phyloP scores from a whole-genome alignment of 2,329 filamentous ascomycete species.

The Blumeria graminis region DNA sequence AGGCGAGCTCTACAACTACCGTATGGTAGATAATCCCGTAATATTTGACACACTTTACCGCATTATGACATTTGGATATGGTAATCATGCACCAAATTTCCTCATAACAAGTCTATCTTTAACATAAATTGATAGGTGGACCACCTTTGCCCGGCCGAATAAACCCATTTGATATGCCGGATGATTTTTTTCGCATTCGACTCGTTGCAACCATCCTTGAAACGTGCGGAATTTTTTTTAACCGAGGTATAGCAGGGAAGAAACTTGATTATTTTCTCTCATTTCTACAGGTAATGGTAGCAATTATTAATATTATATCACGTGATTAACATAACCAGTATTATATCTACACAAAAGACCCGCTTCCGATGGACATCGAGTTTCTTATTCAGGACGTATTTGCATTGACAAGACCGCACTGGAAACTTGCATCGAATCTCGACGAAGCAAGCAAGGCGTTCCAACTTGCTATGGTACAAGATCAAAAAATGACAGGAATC shows the following conservation, averaged over 20 bases:
- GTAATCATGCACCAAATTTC: conserved; percentile 18
- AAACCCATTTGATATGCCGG: conserved; percentile 62
- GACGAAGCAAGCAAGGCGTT: conserved; percentile 70
- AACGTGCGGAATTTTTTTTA: conserved; percentile 90
- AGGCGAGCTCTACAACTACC: conserved; percentile 91
- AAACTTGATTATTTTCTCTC: conserved; percentile 94
- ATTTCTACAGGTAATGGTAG: conserved; percentile 49
- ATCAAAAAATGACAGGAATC: conserved; percentile 56
- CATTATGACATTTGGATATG: conserved; percentile 78
- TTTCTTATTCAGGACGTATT: conserved; percentile 91
- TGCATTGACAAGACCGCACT: conserved; percentile 63
- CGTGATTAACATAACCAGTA: conserved; percentile 30
- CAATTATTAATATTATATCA: conserved; percentile 2
- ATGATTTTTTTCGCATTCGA: conserved; percentile 90
- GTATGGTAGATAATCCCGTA: conserved; percentile 83
- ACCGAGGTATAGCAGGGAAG: conserved; percentile 78
- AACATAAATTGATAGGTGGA: conserved; percentile 28
- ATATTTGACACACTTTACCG: conserved; percentile 92
- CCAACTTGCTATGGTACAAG: conserved; percentile 66
- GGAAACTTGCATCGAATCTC: conserved; percentile 61
- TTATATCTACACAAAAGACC: conserved; percentile 76
- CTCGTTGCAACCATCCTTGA: conserved; percentile 75
- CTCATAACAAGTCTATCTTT: conserved; percentile 1
- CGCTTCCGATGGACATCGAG: conserved; percentile 87
- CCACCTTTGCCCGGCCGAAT: conserved; percentile 55